A percentile compares a stretch with the other conserved stretches of the same genome.
Conservation (phyloP, 371 early-diverging fungal genomes). For the Zychaea mexicana region DNA sequence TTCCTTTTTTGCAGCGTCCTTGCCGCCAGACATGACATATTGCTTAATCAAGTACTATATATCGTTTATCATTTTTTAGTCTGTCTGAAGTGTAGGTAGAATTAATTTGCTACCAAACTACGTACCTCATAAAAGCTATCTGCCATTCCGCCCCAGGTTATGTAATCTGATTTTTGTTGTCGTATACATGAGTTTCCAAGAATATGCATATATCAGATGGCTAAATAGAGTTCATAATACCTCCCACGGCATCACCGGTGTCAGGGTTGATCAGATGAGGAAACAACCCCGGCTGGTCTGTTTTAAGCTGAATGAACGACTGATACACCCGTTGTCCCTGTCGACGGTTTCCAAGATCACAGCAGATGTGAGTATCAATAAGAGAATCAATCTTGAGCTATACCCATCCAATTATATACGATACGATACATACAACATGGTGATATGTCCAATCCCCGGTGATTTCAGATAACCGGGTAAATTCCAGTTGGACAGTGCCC, state of each 20-base stretch:
- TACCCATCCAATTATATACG: too few relatives aligned
- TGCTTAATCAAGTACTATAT: slow-evolving; percentile 75
- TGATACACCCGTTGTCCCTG: slow-evolving; percentile 56
- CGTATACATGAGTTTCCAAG: too few relatives aligned
- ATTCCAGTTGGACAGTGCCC: slow-evolving; percentile 89
- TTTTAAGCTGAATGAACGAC: slow-evolving; percentile 23
- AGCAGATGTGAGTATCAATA: too few relatives aligned
- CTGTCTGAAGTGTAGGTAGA: too few relatives aligned
- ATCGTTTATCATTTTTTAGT: too few relatives aligned
- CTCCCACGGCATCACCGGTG: slow-evolving; percentile 24
- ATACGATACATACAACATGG: slow-evolving; percentile 48
- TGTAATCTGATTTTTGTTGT: slow-evolving; percentile 20
- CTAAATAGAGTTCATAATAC: slow-evolving; percentile 19
- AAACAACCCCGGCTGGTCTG: slow-evolving; percentile 44
- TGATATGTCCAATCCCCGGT: slow-evolving; percentile 70
- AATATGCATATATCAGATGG: too few relatives aligned
- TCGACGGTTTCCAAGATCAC: too few relatives aligned
- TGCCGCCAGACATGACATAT: slow-evolving; percentile 56
- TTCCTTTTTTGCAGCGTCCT: slow-evolving; percentile 39
- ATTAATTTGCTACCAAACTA: neutral
- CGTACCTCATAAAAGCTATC: slow-evolving; percentile 61
- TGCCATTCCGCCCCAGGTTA: slow-evolving; percentile 54
- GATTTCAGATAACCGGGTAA: slow-evolving; percentile 75
- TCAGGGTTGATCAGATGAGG: slow-evolving; percentile 43
- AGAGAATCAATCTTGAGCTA: neutral